phyloP scores from a whole-genome alignment of 2,329 filamentous ascomycete species.

The Fusarium sp. region DNA sequence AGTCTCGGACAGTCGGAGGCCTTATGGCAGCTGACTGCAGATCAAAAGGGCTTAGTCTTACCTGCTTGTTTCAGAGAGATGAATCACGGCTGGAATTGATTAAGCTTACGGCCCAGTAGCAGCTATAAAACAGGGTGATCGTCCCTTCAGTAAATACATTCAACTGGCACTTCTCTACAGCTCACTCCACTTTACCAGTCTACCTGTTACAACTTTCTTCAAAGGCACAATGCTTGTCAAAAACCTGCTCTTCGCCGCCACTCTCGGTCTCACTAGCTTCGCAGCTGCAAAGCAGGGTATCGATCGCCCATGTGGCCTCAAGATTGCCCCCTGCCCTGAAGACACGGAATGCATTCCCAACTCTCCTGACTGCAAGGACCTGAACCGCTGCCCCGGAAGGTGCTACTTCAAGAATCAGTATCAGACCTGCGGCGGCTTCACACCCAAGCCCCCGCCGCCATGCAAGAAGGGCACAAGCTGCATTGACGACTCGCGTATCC shows the following conservation, averaged over 20 bases:
- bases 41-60: neutral
- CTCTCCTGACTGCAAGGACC: conserved; percentile 38
- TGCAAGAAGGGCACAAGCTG: conserved; percentile 46
- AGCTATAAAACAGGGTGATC: neutral
- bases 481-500: conserved; percentile 49
- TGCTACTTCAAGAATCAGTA: conserved; percentile 49
- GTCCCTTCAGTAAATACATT: neutral
- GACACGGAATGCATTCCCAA: conserved; percentile 43
- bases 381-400: conserved; percentile 44
- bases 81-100: neutral
- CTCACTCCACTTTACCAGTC: too few species aligned
- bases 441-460: conserved; percentile 29
- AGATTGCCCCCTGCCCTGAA: conserved; percentile 44
- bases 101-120: neutral
- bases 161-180: neutral
- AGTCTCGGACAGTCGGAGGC: neutral
- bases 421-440: conserved; percentile 48
- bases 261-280: conserved; percentile 27
- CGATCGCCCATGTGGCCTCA: conserved; percentile 43
- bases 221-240: conserved; percentile 45
- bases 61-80: neutral
- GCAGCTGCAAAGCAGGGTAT: conserved; percentile 10
- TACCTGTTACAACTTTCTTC: too few species aligned
- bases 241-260: conserved; percentile 29
- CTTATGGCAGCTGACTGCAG: neutral